Conservation (phyloP, 768 basidiomycete species). For the Mycena kentingensis region DNA sequence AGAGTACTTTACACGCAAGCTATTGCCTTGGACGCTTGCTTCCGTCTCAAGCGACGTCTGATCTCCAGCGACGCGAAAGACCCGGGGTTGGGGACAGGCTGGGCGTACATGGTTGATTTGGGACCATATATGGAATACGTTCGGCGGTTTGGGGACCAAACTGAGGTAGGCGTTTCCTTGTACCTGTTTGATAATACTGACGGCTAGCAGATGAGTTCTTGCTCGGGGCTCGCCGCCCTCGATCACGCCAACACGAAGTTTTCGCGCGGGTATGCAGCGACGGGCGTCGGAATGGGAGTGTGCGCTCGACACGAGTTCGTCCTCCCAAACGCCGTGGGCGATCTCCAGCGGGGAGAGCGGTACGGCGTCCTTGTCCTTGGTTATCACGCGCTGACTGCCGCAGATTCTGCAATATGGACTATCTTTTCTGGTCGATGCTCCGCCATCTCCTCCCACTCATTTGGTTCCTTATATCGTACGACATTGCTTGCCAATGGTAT, state of each 20-base stretch:
- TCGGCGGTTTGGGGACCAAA: slow-evolving; percentile 8
- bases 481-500: too few species aligned
- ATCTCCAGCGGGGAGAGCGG: slow-evolving; percentile 15
- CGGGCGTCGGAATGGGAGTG: slow-evolving; percentile 14
- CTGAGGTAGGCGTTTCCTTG: slow-evolving; percentile 18
- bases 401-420: slow-evolving; percentile 21
- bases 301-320: slow-evolving; percentile 11
- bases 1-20: too few species aligned
- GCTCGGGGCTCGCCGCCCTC: too few species aligned
- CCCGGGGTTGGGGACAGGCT: too few species aligned
- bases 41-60: slow-evolving; percentile 2
- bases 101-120: background rate
- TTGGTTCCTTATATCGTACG: slow-evolving; percentile 21
- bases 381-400: background rate
- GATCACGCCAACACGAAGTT: slow-evolving; percentile 16
- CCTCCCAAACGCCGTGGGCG: slow-evolving; percentile 12
- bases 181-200: too few species aligned
- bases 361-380: background rate
- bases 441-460: background rate
- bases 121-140: background rate
- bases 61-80: background rate
- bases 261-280: slow-evolving; percentile 1
- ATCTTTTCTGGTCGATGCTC: background rate
- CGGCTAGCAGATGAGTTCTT: too few species aligned
- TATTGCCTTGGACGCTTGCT: background rate